These are phyloP conservation scores for Osmanthus fragrans DNA, from an alignment of 257 asterid genomes.

Conservation along the genomic window DNA sequence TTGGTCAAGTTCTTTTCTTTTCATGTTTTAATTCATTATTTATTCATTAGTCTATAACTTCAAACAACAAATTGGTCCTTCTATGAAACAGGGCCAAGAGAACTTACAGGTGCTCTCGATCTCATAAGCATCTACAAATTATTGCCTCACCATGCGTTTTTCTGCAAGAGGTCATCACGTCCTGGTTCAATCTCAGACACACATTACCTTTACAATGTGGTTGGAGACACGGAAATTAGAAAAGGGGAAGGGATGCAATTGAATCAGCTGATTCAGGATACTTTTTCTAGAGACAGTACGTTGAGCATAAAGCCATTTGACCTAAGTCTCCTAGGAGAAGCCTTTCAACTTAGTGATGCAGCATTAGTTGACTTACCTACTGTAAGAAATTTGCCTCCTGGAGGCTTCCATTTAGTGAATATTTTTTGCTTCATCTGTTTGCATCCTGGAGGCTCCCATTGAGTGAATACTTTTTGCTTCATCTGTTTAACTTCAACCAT, in stretches of 20 bases:
- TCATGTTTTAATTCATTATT: neutral
- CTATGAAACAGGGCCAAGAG: conserved; percentile 45
- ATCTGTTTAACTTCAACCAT: neutral
- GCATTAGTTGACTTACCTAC: conserved; percentile 31
- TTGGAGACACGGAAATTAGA: conserved; percentile 51
- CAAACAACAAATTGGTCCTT: conserved; percentile 6
- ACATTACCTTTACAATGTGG: conserved; percentile 51
- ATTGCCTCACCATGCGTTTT: conserved; percentile 47
- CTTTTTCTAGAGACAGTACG: conserved; percentile 20
- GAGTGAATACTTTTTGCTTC: conserved; percentile 18
- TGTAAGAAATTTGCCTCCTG: conserved; percentile 30
- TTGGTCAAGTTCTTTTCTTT: neutral
- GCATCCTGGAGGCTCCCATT: neutral
- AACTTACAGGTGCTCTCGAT: conserved; percentile 53
- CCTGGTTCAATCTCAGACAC: conserved; percentile 45
- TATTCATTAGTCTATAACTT: neutral
- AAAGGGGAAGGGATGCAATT: conserved; percentile 63
- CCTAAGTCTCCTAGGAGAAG: conserved; percentile 47
- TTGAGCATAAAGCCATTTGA: conserved; percentile 38
- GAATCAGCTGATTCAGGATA: conserved; percentile 37
- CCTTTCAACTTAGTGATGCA: conserved; percentile 47
- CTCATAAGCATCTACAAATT: conserved; percentile 52
- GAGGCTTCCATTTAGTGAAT: conserved; percentile 16
- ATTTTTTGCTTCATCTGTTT: conserved; percentile 8
- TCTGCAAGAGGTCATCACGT: conserved; percentile 46